Percentiles rank a stretch among this genome's conserved stretches.
Evolutionary conservation across 148 eudicot genomes (phyloP).

Genomic region (Gaultheria prostrata): DNA sequence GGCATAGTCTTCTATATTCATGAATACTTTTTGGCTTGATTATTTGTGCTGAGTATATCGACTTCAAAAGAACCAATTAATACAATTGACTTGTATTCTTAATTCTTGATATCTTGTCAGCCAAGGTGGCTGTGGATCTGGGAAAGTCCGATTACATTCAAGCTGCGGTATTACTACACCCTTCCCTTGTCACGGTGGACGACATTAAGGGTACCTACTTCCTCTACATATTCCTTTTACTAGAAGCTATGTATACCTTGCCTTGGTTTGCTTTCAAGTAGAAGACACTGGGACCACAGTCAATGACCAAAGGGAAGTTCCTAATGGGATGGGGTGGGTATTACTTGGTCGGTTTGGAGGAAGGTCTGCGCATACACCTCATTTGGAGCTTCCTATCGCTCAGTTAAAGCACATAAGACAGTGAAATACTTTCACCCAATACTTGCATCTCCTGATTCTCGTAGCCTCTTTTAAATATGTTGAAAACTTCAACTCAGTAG

Average conservation of each 20-base stretch:
- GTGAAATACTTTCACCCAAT: too few species aligned
- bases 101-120: slow-evolving; percentile 24
- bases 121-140: slow-evolving; percentile 53
- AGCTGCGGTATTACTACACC: slow-evolving; percentile 54
- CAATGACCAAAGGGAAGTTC: not conserved
- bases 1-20: not conserved
- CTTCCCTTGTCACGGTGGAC: slow-evolving; percentile 32
- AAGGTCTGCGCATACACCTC: too few species aligned
- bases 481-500: not conserved
- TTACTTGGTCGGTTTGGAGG: not conserved
- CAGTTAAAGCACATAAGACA: too few species aligned
- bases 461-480: not conserved
- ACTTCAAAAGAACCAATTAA: not conserved
- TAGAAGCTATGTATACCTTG: not conserved
- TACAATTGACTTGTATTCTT: slow-evolving; percentile 8
- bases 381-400: slow-evolving; percentile 19
- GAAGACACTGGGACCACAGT: not conserved
- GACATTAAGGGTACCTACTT: slow-evolving; percentile 40
- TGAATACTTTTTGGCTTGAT: not conserved
- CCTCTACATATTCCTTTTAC: not conserved
- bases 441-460: not conserved
- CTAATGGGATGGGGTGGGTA: not conserved
- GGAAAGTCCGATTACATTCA: slow-evolving; percentile 42
- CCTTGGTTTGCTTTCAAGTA: not conserved
- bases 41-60: not conserved